These are phyloP conservation scores for Hericium alpestre DNA, from an alignment of 768 basidiomycete species.

Conservation along the genomic window DNA sequence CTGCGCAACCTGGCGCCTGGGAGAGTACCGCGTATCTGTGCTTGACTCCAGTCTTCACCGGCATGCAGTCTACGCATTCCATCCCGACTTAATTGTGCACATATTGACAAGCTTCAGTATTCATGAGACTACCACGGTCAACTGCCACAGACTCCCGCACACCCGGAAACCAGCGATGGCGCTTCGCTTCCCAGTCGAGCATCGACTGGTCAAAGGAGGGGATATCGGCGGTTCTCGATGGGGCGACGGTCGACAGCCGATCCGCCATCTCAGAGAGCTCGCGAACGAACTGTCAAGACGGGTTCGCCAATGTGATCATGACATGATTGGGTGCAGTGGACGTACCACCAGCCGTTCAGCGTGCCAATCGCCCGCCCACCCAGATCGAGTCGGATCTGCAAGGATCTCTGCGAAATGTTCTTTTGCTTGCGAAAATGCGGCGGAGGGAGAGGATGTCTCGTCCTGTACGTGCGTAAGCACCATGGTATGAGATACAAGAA, in stretches of 20 bases:
- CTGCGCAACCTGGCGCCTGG: too few species aligned
- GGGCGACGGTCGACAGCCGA: constrained; percentile 6
- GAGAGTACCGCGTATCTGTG: too few species aligned
- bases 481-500: neutral
- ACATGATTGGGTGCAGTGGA: neutral
- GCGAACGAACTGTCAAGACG: constrained; percentile 27
- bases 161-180: constrained; percentile 20
- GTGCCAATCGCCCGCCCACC: neutral
- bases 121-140: too few species aligned
- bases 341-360: neutral
- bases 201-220: constrained; percentile 7
- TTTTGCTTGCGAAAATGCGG: constrained; percentile 33
- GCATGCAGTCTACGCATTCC: too few species aligned
- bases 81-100: too few species aligned
- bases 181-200: constrained; percentile 15
- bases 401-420: constrained; percentile 7
- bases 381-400: neutral
- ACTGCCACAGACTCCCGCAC: neutral
- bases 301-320: too few species aligned
- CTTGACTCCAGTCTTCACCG: too few species aligned
- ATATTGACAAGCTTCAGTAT: too few species aligned
- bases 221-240: constrained; percentile 9
- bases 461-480: constrained; percentile 20
- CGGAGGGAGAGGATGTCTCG: constrained; percentile 29
- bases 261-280: constrained; percentile 12